Evolutionary conservation across 345 rosid species (phyloP).

Genomic region (Lepidium didymum): DNA sequence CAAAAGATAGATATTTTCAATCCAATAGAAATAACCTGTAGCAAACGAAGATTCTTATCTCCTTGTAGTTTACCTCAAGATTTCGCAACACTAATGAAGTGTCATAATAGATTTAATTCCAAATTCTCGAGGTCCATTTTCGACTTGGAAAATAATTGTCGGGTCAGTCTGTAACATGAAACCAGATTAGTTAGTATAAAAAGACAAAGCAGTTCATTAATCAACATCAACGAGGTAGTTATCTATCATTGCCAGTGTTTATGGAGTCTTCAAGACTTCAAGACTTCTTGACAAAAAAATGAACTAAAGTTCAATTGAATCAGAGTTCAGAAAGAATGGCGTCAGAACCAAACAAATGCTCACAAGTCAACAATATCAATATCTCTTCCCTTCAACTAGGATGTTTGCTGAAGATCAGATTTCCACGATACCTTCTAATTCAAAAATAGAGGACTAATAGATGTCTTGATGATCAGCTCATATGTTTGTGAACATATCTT

Average conservation of each 20-base stretch:
- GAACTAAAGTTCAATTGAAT: not conserved
- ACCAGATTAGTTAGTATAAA: not conserved
- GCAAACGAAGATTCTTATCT: slow-evolving; percentile 36
- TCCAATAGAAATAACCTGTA: not conserved
- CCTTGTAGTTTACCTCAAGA: slow-evolving; percentile 66
- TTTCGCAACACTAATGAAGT: slow-evolving; percentile 61
- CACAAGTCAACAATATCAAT: not conserved
- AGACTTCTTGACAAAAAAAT: not conserved
- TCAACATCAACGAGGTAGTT: not conserved
- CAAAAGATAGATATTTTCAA: not conserved
- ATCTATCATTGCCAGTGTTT: not conserved
- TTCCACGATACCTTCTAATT: not conserved
- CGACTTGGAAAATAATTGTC: slow-evolving; percentile 78
- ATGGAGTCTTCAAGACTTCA: not conserved
- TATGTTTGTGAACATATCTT: not conserved
- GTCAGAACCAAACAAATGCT: not conserved
- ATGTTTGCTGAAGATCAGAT: not conserved
- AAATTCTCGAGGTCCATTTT: slow-evolving; percentile 70
- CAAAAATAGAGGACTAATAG: not conserved
- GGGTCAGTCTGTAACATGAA: slow-evolving; percentile 44
- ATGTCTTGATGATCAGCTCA: not conserved
- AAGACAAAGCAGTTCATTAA: not conserved
- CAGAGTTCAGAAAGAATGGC: not conserved
- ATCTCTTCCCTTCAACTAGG: not conserved
- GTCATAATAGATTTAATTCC: slow-evolving; percentile 55